Evolutionary conservation across 148 eudicot genomes (phyloP), one percentile per base, ranked within the genome.

Genomic region (Nepenthes mirabilis): DNA sequence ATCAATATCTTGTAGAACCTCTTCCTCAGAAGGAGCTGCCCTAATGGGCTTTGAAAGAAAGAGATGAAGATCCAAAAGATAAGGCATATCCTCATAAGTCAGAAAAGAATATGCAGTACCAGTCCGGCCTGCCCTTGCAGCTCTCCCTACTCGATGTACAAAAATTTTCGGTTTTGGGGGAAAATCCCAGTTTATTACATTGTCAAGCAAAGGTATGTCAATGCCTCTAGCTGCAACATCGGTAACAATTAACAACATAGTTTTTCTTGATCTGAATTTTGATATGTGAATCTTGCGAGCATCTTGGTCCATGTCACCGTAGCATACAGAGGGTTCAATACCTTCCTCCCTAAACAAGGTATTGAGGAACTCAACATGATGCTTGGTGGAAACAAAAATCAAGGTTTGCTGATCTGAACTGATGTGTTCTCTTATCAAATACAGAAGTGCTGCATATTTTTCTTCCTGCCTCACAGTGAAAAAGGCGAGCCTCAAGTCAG

Each of bases 161-260:
- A 93, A 93, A 53, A 93, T 76, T 71, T 93, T 93, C 4, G 99
- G 96, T 70, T 72, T 93, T 13, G 89, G 78, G 14, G 96, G 91
- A 43, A 86, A 93, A 36, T 93, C 99, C 86, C 84, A 89, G 51
- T 86, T 93, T 33, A 93, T 75, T 36, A 93, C 97, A 81, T 86
- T 89, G 61, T 93, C 99, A 70, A 93, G 95, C 76, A 93, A 73
- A 13, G 99, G 99, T 56, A 93, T 93, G 63, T 93, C 99, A 66
- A 93, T 82, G 60, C 99, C 99, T 73, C 99, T 81, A 49, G 91
- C 87, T 43, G 99, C 99, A 70, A 93, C 75, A 81, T 93, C 97
- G 13, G 99, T 93, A 59, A 89, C 97, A 67, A 93, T 81, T 62
- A 93, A 72, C 62, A 89, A 43, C 91, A 84, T 93, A 45, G 91